Base-by-base conservation (phyloP, 352 stramenopile species). In the Phytophthora constricta region DNA sequence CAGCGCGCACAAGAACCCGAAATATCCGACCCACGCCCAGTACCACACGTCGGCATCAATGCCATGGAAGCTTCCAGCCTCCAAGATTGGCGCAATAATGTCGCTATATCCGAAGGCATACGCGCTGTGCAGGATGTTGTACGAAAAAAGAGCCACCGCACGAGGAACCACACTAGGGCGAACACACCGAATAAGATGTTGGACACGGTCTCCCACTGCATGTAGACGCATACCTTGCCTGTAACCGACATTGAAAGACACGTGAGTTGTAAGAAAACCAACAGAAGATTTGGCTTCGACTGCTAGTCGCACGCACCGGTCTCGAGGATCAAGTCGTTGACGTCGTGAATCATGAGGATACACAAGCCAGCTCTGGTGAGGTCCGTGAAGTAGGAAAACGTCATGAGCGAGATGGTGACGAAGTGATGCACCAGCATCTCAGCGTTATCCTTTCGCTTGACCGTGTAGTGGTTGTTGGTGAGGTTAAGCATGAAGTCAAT, bases 351-450 rank as follows among this genome's bases (percentile, higher is more conserved):
- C 65, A 87, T 77, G 62, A 89, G 80, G 54, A 86, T 78, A 58
- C 80, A 86, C 53, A 87, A 74, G 39, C 77, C 77, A 55, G 80
- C 52, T 43, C 71, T 71, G 39, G 80, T 86, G 51, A 89, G 56
- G 62, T 87, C 77, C 28, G 80, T 82, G 23, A 49, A 57, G 72
- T 86, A 87, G 16, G 76, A 84, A 49, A 83, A 80, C 26, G 85
- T 28, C 77, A 89, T 86, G 65, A 89, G 74, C 65, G 64, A 42
- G 64, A 89, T 78, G 41, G 80, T 87, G 55, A 76, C 72, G 50
- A 87, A 81, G 69, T 87, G 80, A 62, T 89, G 80, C 50, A 87
- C 31, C 11, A 89, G 66, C 80, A 89, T 89, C 76, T 89, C 77
- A 45, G 72, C 63, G 53, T 87, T 86, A 71, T 89, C 80, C 65